A percentile compares a stretch with the other conserved stretches of the same genome.
Evolutionary conservation across 768 basidiomycete species (phyloP).

Genomic region (Mycena maculata): DNA sequence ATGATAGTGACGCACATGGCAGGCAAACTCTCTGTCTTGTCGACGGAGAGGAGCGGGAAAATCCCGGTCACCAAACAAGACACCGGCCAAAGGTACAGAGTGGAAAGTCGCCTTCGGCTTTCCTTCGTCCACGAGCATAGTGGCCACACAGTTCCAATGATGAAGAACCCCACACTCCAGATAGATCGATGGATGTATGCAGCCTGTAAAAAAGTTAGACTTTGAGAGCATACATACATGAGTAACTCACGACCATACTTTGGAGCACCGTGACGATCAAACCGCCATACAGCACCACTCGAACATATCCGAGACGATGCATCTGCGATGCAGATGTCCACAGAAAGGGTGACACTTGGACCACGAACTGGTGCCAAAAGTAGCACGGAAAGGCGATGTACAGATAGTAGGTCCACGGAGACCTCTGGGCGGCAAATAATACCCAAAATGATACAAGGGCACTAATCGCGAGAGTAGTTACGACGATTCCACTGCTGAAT

Average conservation of each 20-base stretch:
- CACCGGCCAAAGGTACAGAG: conserved; percentile 56
- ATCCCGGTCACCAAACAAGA: conserved; percentile 67
- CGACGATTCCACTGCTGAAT: neutral
- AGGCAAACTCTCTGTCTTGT: conserved; percentile 71
- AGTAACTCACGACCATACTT: conserved; percentile 76
- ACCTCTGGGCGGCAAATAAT: conserved; percentile 70
- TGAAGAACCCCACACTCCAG: conserved; percentile 75
- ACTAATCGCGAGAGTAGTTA: conserved; percentile 38
- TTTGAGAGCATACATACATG: neutral
- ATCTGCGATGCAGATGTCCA: conserved; percentile 12
- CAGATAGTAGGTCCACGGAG: conserved; percentile 79
- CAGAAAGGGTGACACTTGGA: conserved; percentile 40
- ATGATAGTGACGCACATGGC: conserved; percentile 63
- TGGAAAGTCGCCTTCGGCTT: conserved; percentile 39
- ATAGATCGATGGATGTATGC: conserved; percentile 79
- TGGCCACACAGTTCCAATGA: conserved; percentile 78
- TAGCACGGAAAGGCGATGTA: conserved; percentile 82
- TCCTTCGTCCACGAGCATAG: conserved; percentile 58
- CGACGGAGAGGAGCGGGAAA: conserved; percentile 79
- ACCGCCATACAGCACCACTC: conserved; percentile 39
- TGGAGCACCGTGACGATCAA: conserved; percentile 61
- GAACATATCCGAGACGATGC: conserved; percentile 15
- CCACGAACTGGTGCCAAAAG: conserved; percentile 75
- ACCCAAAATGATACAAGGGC: conserved; percentile 54
- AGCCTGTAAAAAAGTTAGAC: conserved; percentile 49